Base-by-base conservation (phyloP, 2,329 filamentous ascomycete genomes). In the Decorospora gaudefroyi region DNA sequence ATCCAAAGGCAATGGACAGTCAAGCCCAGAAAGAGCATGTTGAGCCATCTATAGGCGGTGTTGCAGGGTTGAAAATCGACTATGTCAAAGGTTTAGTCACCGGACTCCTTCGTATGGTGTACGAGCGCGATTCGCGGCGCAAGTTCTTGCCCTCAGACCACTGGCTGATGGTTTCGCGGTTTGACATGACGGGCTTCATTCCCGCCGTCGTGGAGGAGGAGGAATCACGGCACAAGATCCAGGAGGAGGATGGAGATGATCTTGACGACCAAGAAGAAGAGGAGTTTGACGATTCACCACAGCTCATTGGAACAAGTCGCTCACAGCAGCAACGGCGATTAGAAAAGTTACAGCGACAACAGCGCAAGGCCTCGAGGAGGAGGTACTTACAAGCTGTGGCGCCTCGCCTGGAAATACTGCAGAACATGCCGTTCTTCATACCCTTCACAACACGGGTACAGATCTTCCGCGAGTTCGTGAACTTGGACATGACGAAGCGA, bases 381-480 rank as follows among this genome's bases (percentile, higher is more conserved):
- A 84, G 88, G 53, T 81, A 88, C 49, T 73, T 95, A 16, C 88
- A 91, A 33, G 81, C 86, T 10, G 83, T 96, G 49, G 89, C 87
- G 0, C 92, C 93, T 0, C 86, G 92, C 56, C 76, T 96, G 7
- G 91, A 96, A 63, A 88, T 99, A 4, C 72, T 99, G 36, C 86
- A 93, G 56, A 95, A 97, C 62, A 95, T 99, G 85, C 93, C 93
- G 0, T 99, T 97, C 67, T 88, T 92, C 55, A 93, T 99, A 30
- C 93, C 92, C 0, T 99, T 99, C 59, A 83, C 88, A 25, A 93
- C 88, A 0, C 79, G 93, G 32, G 93, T 99, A 4, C 84, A 90
- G 65, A 92, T 97, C 16, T 97, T 99, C 69, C 83, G 91, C 19
- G 84, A 96, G 62, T 97, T 97, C 59, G 88, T 97, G n/a, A 73